phyloP scores from a whole-genome alignment of 768 basidiomycete genomes.

The Phylloporus sp. region DNA sequence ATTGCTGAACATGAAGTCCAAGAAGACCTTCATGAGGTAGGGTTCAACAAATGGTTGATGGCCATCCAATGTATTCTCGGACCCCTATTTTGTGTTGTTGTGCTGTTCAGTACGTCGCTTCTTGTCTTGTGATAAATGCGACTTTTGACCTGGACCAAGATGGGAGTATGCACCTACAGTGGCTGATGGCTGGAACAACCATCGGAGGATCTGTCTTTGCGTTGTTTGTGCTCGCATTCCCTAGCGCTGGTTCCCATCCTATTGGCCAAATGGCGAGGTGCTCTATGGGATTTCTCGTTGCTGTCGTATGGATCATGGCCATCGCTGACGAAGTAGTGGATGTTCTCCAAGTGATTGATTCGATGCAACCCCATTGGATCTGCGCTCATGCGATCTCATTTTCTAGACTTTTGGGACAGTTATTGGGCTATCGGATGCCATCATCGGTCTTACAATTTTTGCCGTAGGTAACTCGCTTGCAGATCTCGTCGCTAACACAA shows the following conservation, averaged over 20 bases:
- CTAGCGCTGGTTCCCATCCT: conserved; percentile 53
- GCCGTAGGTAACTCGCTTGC: conserved; percentile 95
- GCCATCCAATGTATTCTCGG: conserved; percentile 80
- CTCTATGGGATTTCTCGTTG: conserved; percentile 85
- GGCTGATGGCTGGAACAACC: conserved; percentile 52
- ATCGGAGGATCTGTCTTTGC: conserved; percentile 53
- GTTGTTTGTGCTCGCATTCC: conserved; percentile 55
- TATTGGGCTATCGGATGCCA: conserved; percentile 94
- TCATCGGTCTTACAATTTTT: conserved; percentile 95
- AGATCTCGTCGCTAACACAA: conserved; percentile 95
- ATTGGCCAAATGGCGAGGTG: conserved; percentile 68
- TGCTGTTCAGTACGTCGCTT: conserved; percentile 68
- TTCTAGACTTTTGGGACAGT: conserved; percentile 85
- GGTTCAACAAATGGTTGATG: conserved; percentile 80
- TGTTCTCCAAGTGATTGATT: conserved; percentile 67
- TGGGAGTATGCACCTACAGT: conserved; percentile 40
- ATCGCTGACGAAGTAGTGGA: conserved; percentile 95
- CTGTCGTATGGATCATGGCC: conserved; percentile 97
- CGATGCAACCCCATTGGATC: neutral
- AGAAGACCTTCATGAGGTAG: conserved; percentile 62
- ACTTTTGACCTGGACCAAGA: conserved; percentile 11
- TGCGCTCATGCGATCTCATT: conserved; percentile 1
- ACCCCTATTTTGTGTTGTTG: conserved; percentile 69
- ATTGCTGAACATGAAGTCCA: conserved; percentile 73
- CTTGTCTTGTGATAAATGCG: neutral